phyloP scores from a whole-genome alignment of 352 stramenopile genomes.

The Pythium utonaiense region DNA sequence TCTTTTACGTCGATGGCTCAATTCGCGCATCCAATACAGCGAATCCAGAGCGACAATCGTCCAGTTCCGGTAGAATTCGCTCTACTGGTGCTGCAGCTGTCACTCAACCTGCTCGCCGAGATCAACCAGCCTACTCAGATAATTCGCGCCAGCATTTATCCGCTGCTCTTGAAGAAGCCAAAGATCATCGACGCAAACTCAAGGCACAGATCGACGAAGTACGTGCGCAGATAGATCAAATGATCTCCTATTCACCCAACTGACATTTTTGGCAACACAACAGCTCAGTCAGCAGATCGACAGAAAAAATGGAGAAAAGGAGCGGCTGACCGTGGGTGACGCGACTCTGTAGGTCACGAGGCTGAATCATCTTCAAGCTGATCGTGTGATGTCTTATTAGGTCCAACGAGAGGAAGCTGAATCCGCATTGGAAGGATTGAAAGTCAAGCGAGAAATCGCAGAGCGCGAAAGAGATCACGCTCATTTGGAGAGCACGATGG shows the following conservation, averaged over 20 bases:
- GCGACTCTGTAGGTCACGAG: not conserved
- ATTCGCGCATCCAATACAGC: slow-evolving; percentile 19
- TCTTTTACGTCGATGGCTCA: slow-evolving; percentile 28
- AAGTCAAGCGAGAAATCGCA: not conserved
- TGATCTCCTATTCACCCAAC: not conserved
- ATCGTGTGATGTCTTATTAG: not conserved
- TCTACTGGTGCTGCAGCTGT: not conserved
- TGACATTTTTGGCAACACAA: not conserved
- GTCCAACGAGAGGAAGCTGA: not conserved
- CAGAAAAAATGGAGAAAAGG: not conserved
- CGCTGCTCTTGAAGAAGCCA: not conserved
- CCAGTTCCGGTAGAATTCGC: not conserved
- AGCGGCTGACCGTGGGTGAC: not conserved
- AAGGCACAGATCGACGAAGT: not conserved
- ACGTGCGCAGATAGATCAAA: not conserved
- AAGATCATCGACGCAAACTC: not conserved
- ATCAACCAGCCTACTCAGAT: not conserved
- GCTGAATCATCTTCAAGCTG: not conserved
- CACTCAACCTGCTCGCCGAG: too few relatives aligned
- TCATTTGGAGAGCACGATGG: not conserved
- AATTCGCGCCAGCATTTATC: not conserved
- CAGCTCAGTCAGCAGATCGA: not conserved
- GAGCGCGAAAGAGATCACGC: not conserved
- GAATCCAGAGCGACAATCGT: too few relatives aligned
- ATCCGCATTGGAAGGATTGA: not conserved